phyloP scores from a whole-genome alignment of 2,329 filamentous ascomycete species.

The Capronia americana region DNA sequence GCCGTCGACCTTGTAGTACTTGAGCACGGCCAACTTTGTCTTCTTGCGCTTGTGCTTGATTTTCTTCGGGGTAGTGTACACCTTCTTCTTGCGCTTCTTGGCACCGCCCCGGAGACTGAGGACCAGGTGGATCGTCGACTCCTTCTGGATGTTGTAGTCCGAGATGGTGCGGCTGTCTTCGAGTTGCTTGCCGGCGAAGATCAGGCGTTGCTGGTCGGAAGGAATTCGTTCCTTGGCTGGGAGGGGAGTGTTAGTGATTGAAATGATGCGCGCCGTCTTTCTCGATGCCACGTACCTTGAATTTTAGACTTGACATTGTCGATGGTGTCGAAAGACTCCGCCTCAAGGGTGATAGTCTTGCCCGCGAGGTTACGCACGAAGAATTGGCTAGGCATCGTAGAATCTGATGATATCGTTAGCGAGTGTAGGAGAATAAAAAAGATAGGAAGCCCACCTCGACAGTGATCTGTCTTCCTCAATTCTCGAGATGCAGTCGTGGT shows the following conservation, averaged over 20 bases:
- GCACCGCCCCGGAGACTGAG: slow-evolving; percentile 96
- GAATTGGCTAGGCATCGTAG: slow-evolving; percentile 55
- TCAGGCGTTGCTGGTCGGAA: slow-evolving; percentile 98
- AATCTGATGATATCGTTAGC: slow-evolving; percentile 40
- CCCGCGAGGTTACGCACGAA: slow-evolving; percentile 81
- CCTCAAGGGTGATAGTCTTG: slow-evolving; percentile 99
- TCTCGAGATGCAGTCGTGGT: slow-evolving; percentile 46
- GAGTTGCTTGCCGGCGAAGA: slow-evolving; percentile 99
- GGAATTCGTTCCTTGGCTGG: slow-evolving; percentile 99
- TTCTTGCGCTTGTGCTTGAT: slow-evolving; percentile 99
- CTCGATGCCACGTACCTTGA: slow-evolving; percentile 59
- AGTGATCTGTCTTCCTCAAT: slow-evolving; percentile 66
- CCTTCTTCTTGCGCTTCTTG: slow-evolving; percentile 99
- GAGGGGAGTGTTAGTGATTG: slow-evolving; percentile 16
- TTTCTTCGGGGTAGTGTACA: slow-evolving; percentile 99
- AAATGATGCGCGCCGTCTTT: not conserved
- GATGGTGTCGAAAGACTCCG: slow-evolving; percentile 99
- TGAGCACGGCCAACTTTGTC: slow-evolving; percentile 99
- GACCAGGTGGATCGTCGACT: slow-evolving; percentile 97
- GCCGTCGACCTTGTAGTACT: slow-evolving; percentile 99
- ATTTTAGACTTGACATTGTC: slow-evolving; percentile 99
- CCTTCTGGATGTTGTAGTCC: slow-evolving; percentile 99
- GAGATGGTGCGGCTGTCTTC: slow-evolving; percentile 98
- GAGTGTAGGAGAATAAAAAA: not conserved
- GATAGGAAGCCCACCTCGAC: slow-evolving; percentile 59